These are phyloP conservation scores for Cladosporium colombiae DNA, from an alignment of 2,329 filamentous ascomycete genomes.

Conservation along the genomic window DNA sequence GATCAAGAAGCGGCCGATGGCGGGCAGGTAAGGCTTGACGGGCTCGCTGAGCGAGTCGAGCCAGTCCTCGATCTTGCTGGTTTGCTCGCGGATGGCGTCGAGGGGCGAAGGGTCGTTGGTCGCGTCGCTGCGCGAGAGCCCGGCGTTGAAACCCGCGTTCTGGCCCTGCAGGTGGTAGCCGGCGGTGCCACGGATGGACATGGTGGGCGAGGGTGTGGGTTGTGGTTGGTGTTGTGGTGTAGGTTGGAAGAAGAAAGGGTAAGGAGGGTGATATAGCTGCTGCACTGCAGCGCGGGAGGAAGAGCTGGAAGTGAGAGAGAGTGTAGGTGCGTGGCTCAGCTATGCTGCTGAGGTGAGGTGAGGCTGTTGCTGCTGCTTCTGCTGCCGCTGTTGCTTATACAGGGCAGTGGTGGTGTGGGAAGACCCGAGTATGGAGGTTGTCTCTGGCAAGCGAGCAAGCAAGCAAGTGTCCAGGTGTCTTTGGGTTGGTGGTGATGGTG, in stretches of 20 bases:
- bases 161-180: constrained; percentile 79
- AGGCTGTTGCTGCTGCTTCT: neutral
- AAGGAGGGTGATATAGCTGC: constrained; percentile 6
- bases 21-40: constrained; percentile 94
- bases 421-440: neutral
- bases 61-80: constrained; percentile 96
- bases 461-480: neutral
- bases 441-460: neutral
- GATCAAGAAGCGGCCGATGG: constrained; percentile 94
- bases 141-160: constrained; percentile 52
- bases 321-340: neutral
- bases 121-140: constrained; percentile 58
- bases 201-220: constrained; percentile 34
- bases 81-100: constrained; percentile 88
- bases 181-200: constrained; percentile 65
- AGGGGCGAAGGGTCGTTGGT: constrained; percentile 73
- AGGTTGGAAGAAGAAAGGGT: neutral
- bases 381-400: neutral
- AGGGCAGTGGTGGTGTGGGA: neutral
- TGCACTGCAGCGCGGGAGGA: constrained; percentile 17
- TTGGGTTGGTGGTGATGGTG: neutral
- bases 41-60: constrained; percentile 86
- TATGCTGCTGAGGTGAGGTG: constrained; percentile 14
- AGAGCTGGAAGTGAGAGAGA: neutral
- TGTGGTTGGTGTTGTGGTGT: neutral